Base-by-base conservation (phyloP, 176 grass and related monocot genomes). In the Phoenix roebelenii region DNA sequence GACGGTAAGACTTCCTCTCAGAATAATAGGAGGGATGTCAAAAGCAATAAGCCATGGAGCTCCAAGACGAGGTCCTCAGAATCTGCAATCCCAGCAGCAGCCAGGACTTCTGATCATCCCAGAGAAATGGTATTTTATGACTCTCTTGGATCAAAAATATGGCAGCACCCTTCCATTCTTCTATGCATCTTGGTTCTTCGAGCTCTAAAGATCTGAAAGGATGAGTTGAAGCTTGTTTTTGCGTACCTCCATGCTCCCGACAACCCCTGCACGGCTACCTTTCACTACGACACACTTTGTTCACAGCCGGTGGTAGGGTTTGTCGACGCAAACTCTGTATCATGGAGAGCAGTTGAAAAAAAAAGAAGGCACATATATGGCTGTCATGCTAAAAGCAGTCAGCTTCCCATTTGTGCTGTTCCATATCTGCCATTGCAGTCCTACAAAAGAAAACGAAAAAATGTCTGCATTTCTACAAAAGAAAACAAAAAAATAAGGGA, bases 321-420 rank as follows among this genome's bases (percentile, higher is more conserved):
- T 59, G 82, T 82, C 14, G 82, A 89, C 68, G 53, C 78, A 20
- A 90, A 82, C 61, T 90, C 85, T 25, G 78, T 85, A 64, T 82
- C 71, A 5, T 85, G 74, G 67, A 82, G 67, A 23, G 86, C 78
- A 16, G 68, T 82, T 51, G 19, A 0, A 10, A 67, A 25, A 68
- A 18, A 74, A 74, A 0, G 74, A 85, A 54, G 82, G 82, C 0
- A 15, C 18, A 0, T 71, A 65, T 72, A 72, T 85, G 74, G 78
- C 67, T 7, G 70, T 71, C 15, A 60, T 75, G 25, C 71, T 90
- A 76, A 67, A 65, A 50, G 71, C 79, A 18, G 62, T 53, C 3
- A 76, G 71, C 64, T 85, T 85, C 74, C 86, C 82, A 4, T 90
- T 85, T 90, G 86, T 61, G 86, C 86, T 53, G 18, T 90, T 25